These are phyloP conservation scores for Xylaria bambusicola DNA, from an alignment of 495 filamentous ascomycete genomes.

Conservation along the genomic window DNA sequence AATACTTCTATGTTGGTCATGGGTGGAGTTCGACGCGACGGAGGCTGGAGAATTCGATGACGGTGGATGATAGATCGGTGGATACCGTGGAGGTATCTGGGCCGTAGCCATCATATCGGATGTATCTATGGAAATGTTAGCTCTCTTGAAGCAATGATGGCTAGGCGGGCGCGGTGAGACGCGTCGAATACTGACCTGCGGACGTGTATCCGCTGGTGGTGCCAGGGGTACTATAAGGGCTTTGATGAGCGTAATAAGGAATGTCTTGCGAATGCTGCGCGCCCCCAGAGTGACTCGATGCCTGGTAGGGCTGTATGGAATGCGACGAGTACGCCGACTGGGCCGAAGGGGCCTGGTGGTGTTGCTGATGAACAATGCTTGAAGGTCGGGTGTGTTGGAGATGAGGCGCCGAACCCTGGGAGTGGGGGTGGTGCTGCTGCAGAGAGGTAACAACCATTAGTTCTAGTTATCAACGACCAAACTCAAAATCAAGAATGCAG, in stretches of 20 bases:
- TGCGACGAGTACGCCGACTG: conserved; percentile 62
- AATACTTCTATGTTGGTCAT: conserved; percentile 84
- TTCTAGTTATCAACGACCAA: conserved; percentile 36
- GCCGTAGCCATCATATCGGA: conserved; percentile 93
- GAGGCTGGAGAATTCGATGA: conserved; percentile 97
- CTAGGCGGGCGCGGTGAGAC: conserved; percentile 1
- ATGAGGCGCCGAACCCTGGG: conserved; percentile 56
- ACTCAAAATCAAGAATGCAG: conserved; percentile 31
- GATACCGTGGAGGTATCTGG: conserved; percentile 83
- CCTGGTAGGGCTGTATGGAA: conserved; percentile 53
- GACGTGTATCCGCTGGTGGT: conserved; percentile 72
- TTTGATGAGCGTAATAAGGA: conserved; percentile 73
- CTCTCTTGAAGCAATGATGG: background rate
- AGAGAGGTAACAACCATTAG: conserved; percentile 57
- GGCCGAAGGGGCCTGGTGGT: conserved; percentile 53
- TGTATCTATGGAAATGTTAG: conserved; percentile 58
- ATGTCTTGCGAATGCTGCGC: conserved; percentile 64
- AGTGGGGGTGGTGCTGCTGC: conserved; percentile 64
- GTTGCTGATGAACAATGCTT: conserved; percentile 66
- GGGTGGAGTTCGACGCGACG: conserved; percentile 83
- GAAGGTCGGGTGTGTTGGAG: conserved; percentile 61
- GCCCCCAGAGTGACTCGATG: conserved; percentile 44
- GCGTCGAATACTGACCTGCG: conserved; percentile 64
- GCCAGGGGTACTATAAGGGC: conserved; percentile 72
- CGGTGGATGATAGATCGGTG: conserved; percentile 93